Evolutionary conservation across 371 early-diverging fungal species (phyloP).

Genomic region (Sporodiniella umbellata): DNA sequence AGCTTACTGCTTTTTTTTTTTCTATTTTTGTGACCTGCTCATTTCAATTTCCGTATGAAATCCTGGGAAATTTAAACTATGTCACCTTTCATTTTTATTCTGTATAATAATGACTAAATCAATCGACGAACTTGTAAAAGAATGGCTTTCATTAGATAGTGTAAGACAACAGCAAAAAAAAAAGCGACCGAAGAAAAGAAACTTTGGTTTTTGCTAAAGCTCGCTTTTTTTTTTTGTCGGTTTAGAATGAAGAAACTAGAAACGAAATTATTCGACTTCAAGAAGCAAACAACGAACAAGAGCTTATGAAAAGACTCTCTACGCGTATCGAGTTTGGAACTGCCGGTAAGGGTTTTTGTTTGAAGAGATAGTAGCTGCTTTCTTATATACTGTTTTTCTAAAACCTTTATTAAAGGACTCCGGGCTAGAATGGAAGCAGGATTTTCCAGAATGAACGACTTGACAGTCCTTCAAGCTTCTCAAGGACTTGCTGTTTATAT

Average conservation of each 20-base stretch:
- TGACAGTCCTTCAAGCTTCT: slow-evolving; percentile 90
- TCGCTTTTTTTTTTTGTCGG: too few relatives aligned
- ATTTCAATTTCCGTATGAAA: neutral
- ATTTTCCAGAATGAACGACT: slow-evolving; percentile 91
- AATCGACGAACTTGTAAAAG: slow-evolving; percentile 34
- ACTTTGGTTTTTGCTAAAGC: too few relatives aligned
- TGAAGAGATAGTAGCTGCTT: neutral
- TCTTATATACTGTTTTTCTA: neutral
- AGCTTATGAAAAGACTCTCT: slow-evolving; percentile 66
- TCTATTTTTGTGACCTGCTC: neutral
- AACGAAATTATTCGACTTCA: slow-evolving; percentile 57
- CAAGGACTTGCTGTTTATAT: slow-evolving; percentile 70
- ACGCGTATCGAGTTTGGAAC: slow-evolving; percentile 88
- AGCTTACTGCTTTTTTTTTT: too few relatives aligned
- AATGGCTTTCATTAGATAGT: slow-evolving; percentile 77
- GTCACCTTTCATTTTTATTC: neutral
- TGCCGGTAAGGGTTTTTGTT: slow-evolving; percentile 52
- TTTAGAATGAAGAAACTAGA: slow-evolving; percentile 68
- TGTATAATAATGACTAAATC: slow-evolving; percentile 2
- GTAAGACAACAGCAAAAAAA: slow-evolving; percentile 26
- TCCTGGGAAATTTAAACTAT: neutral
- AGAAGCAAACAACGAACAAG: slow-evolving; percentile 47
- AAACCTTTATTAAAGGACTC: slow-evolving; percentile 56
- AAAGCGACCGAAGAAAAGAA: too few relatives aligned
- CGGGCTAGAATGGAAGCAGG: slow-evolving; percentile 95